Evolutionary conservation across 2,329 filamentous ascomycete species (phyloP).

Genomic region (Botrytis porri): DNA sequence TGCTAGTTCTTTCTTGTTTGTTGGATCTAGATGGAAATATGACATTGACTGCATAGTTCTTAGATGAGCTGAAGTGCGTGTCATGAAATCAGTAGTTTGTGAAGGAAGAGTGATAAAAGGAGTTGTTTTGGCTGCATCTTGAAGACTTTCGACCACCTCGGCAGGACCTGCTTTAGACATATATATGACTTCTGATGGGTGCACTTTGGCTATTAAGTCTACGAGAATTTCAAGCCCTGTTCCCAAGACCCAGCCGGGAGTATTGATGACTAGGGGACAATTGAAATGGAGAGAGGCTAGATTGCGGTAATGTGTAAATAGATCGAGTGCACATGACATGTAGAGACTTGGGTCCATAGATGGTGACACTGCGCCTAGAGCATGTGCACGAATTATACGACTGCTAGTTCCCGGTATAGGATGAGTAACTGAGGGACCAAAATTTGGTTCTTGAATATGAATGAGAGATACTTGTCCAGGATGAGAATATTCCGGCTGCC

Average conservation of each 20-base stretch:
- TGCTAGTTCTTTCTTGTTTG: slow-evolving; percentile 25
- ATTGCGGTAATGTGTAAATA: slow-evolving; percentile 57
- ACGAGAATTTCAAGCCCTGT: slow-evolving; percentile 64
- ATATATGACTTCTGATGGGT: slow-evolving; percentile 63
- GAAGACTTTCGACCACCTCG: slow-evolving; percentile 54
- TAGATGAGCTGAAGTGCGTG: slow-evolving; percentile 62
- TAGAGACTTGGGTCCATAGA: slow-evolving; percentile 66
- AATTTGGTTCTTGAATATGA: slow-evolving; percentile 56
- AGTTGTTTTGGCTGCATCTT: slow-evolving; percentile 41
- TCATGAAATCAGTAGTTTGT: slow-evolving; percentile 52
- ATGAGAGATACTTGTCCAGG: slow-evolving; percentile 69
- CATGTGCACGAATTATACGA: slow-evolving; percentile 59
- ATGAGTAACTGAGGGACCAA: slow-evolving; percentile 67
- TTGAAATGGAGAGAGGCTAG: slow-evolving; percentile 41
- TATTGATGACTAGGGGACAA: slow-evolving; percentile 67
- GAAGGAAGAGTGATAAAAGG: slow-evolving; percentile 56
- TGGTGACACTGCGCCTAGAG: slow-evolving; percentile 62
- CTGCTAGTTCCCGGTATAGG: slow-evolving; percentile 40
- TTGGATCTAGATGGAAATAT: slow-evolving; percentile 61
- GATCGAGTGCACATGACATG: slow-evolving; percentile 59
- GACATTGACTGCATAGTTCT: slow-evolving; percentile 75
- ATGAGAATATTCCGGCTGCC: slow-evolving; percentile 71
- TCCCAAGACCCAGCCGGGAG: slow-evolving; percentile 70
- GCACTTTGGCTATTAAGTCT: slow-evolving; percentile 52
- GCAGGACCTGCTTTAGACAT: slow-evolving; percentile 62